A percentile compares a stretch with the other conserved stretches of the same genome.
Conservation (phyloP, 169 alveolate species). For the Theileria parva region DNA sequence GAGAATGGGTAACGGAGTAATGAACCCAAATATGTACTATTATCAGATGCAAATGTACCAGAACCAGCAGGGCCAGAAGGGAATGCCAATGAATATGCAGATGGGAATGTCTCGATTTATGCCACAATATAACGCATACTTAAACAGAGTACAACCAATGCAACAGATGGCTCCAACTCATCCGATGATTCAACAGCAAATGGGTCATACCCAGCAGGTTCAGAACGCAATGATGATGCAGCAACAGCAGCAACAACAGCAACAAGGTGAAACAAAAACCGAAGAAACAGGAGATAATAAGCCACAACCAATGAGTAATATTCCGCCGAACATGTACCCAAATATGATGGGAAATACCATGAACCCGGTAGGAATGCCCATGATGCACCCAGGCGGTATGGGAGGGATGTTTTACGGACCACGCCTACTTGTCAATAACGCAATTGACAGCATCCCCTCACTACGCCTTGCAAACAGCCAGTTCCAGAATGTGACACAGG, state of each 20-base stretch:
- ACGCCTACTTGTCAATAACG: conserved; percentile 62
- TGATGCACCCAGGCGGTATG: conserved; percentile 22
- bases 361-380: conserved; percentile 32
- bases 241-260: conserved; percentile 7
- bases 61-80: conserved; percentile 37
- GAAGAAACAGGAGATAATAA: conserved; percentile 22
- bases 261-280: conserved; percentile 4
- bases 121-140: conserved; percentile 69
- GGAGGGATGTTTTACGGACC: conserved; percentile 38
- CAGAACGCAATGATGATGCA: conserved; percentile 10
- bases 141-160: conserved; percentile 38
- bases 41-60: conserved; percentile 56
- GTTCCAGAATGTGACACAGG: conserved; percentile 61
- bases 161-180: conserved; percentile 15
- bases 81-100: conserved; percentile 51
- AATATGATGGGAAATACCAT: conserved; percentile 41
- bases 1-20: conserved; percentile 35
- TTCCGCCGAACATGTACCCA: conserved; percentile 32
- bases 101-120: conserved; percentile 63
- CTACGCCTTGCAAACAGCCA: conserved; percentile 60
- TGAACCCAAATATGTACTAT: conserved; percentile 17
- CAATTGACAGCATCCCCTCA: conserved; percentile 69
- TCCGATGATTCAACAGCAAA: conserved; percentile 9
- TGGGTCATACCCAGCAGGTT: conserved; percentile 19
- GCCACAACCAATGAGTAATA: conserved; percentile 6